Conservation (phyloP, 352 stramenopile genomes). For the Phytophthora pluvialis region DNA sequence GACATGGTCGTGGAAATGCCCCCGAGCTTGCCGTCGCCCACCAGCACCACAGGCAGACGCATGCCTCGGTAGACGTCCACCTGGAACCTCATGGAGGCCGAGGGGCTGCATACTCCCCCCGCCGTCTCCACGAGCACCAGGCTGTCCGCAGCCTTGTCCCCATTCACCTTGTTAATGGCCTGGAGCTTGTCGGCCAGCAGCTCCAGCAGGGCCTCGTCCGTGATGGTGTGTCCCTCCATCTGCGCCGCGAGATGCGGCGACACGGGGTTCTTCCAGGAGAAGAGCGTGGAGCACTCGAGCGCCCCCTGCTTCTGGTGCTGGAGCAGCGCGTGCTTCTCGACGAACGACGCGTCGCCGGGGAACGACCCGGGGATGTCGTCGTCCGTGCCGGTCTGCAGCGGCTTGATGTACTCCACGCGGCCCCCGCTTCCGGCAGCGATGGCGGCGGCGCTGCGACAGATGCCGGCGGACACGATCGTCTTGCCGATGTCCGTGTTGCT, state of each 20-base stretch:
- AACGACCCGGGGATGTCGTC: conserved; percentile 50
- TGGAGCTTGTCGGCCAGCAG: conserved; percentile 68
- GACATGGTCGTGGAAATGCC: conserved; percentile 96
- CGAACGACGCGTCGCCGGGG: conserved; percentile 88
- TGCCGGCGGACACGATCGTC: conserved; percentile 94
- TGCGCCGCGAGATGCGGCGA: conserved; percentile 94
- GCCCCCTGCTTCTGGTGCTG: conserved; percentile 4
- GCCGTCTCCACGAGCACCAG: conserved; percentile 94
- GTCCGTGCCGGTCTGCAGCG: conserved; percentile 94
- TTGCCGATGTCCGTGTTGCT: conserved; percentile 99
- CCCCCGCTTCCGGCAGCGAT: conserved; percentile 10
- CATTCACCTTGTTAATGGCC: conserved; percentile 39
- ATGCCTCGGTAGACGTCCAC: conserved; percentile 94
- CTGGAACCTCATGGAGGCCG: conserved; percentile 88
- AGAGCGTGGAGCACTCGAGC: conserved; percentile 88
- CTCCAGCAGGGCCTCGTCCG: conserved; percentile 87
- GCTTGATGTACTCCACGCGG: conserved; percentile 95
- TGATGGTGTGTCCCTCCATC: conserved; percentile 87
- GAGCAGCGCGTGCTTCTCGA: conserved; percentile 58
- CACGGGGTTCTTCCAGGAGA: conserved; percentile 93
- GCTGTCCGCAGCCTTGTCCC: conserved; percentile 41
- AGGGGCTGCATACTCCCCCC: conserved; percentile 93
- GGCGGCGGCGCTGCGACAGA: conserved; percentile 81
- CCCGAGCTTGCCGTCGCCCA: conserved; percentile 96
- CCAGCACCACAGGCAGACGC: conserved; percentile 91